Evolutionary conservation across 352 stramenopile genomes (phyloP), one percentile per base, ranked within the genome.

Genomic region (Vaucheria bursata): DNA sequence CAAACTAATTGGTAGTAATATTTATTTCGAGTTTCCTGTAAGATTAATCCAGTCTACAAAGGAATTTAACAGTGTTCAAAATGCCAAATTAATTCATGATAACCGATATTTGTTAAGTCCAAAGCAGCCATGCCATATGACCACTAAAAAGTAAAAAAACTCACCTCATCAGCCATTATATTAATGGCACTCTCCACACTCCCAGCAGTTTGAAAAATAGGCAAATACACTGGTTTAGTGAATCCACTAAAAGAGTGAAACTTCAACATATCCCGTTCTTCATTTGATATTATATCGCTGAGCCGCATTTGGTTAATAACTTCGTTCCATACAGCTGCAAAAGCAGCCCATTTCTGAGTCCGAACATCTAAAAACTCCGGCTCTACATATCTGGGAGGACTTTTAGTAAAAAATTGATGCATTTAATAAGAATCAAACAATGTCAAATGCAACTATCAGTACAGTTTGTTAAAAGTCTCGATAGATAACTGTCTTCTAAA

Each of bases 281-380:
- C 73, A 77, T 92, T 92, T 12, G 85, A 91, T 70, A 95, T 85
- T 70, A 92, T 87, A 85, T 95, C 90, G 71, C 40, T 82, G 40
- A 37, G 18, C 29, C 79, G 65, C 75, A 85, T 79, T 38, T 85
- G 77, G 36, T 84, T 81, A 36, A 85, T 80, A 64, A 80, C 75
- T 52, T 90, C 93, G 79, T 95, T 93, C 79, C 94, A 88, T 71
- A 94, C 90, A 74, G 79, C 73, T 25, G 93, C 97, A 79, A 99
- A 99, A 49, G 96, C 97, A 0, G 96, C 91, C 95, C 95, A 99
- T 79, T 98, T 97, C 80, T 97, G 93, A 32, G 95, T 96, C 50
- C 94, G 89, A 52, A 96, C 89, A 84, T 95, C 92, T 84, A 93
- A 75, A 65, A 93, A 75, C 86, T 74, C 59, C 1, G 53, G 35